Evolutionary conservation across 2,329 filamentous ascomycete genomes (phyloP).

Genomic region (Diplodia seriata): DNA sequence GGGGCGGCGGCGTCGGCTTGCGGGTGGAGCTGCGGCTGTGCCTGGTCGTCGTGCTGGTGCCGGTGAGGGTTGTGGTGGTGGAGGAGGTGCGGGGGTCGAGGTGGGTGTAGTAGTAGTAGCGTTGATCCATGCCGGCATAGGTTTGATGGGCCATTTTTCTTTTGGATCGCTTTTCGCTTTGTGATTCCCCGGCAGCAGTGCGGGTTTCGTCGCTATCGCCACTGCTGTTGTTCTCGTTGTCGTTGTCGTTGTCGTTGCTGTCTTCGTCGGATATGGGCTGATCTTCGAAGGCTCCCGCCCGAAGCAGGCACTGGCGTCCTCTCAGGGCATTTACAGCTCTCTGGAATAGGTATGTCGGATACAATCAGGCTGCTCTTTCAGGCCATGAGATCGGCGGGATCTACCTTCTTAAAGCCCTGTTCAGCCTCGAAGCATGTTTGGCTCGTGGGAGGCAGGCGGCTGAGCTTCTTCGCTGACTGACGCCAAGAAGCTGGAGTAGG

Average conservation of each 20-base stretch:
- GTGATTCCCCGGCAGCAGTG: background rate
- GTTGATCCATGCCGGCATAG: background rate
- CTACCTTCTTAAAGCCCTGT: background rate
- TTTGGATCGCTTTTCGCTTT: background rate
- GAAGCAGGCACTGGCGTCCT: background rate
- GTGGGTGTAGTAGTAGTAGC: background rate
- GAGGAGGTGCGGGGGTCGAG: background rate
- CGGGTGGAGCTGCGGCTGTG: background rate
- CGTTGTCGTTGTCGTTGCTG: background rate
- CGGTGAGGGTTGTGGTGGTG: background rate
- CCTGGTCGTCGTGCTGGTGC: background rate
- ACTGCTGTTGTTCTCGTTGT: background rate
- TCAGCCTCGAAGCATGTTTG: background rate
- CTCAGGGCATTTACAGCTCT: background rate
- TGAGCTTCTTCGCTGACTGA: background rate
- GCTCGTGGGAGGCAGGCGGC: background rate
- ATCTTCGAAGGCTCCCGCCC: background rate
- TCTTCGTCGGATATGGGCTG: background rate
- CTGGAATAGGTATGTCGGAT: background rate
- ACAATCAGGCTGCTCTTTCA: background rate
- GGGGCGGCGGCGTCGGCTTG: background rate
- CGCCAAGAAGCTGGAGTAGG: background rate
- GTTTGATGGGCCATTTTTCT: background rate
- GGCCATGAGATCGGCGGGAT: background rate
- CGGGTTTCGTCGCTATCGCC: background rate